Evolutionary conservation across 305 asterid species (phyloP), one percentile per base, ranked within the genome.

Genomic region (Lippia alba): DNA sequence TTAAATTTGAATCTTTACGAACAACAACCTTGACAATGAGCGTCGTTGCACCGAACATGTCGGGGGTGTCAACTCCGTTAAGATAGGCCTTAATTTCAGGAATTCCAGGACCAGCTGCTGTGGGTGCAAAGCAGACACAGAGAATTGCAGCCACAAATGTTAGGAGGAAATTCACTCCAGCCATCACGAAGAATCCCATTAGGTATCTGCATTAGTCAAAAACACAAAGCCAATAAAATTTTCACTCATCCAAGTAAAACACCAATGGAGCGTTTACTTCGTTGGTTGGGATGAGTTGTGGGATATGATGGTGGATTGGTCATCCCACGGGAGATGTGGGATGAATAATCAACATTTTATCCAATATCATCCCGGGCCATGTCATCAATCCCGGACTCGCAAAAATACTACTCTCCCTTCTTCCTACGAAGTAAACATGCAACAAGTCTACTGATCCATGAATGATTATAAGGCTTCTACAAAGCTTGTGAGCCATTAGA

Each of bases 71-170:
- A 5, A 90, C 86, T 64, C 98, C 98, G 78, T 90, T 92, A 14
- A 92, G 86, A 82, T 90, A 92, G 62, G 98, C 98, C 78, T 92
- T 92, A 53, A 90, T 92, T 72, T 92, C 96, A 18, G 97, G 95
- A 63, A 90, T 91, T 58, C 98, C 98, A 44, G 98, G 97, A 14
- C 98, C 98, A n/a, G 98, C 96, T 66, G 97, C 98, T 32, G 95
- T 89, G 1, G 98, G 98, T 58, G 98, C 98, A 66, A 90, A 92
- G 69, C 67, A 86, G 24, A 92, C 95, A 60, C 90, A 82, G 15
- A 92, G 91, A 69, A 85, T 65, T 7, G 98, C 85, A 46, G 98
- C 96, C 5, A 85, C 84, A 30, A 84, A 39, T 2, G 97, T 84
- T 12, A 92, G 78, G 12, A 83, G 58, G 67, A 92, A 84, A 80